Evolutionary conservation across 2,329 filamentous ascomycete species (phyloP).

Genomic region (Talaromyces piceae): DNA sequence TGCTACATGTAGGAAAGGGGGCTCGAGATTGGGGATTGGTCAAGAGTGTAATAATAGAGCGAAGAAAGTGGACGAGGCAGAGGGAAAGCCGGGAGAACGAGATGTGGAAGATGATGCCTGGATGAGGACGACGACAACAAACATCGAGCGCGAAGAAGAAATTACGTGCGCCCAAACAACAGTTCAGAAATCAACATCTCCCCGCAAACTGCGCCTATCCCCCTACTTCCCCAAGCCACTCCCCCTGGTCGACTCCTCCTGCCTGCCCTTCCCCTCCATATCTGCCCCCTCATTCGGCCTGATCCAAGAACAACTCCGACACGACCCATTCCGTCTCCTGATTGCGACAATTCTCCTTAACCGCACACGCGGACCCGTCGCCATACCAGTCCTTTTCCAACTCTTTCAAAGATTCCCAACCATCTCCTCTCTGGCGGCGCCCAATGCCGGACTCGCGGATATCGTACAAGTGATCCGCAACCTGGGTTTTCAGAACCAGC

Average conservation of each 20-base stretch:
- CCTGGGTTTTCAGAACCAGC: conserved; percentile 62
- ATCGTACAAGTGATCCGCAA: conserved; percentile 58
- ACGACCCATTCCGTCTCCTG: conserved; percentile 71
- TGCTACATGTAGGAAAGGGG: too few relatives aligned
- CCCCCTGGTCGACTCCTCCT: conserved; percentile 32
- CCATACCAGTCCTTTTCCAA: conserved; percentile 66
- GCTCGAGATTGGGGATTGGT: too few relatives aligned
- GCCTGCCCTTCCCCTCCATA: conserved; percentile 59
- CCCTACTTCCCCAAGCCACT: conserved; percentile 34
- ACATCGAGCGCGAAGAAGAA: too few relatives aligned
- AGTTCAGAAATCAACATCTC: not conserved
- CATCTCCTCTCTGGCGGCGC: conserved; percentile 53
- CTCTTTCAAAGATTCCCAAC: conserved; percentile 64
- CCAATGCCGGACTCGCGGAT: conserved; percentile 48
- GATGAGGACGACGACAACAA: too few relatives aligned
- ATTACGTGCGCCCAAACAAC: not conserved
- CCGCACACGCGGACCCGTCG: conserved; percentile 64
- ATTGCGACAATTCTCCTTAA: conserved; percentile 80
- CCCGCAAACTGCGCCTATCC: conserved; percentile 25
- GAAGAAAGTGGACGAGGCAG: too few relatives aligned
- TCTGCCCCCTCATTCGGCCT: conserved; percentile 61
- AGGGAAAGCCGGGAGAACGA: too few relatives aligned
- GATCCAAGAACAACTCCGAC: conserved; percentile 70
- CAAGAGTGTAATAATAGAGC: too few relatives aligned
- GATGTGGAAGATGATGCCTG: too few relatives aligned